Conservation (phyloP, 352 stramenopile genomes). For the Albugo candida region DNA sequence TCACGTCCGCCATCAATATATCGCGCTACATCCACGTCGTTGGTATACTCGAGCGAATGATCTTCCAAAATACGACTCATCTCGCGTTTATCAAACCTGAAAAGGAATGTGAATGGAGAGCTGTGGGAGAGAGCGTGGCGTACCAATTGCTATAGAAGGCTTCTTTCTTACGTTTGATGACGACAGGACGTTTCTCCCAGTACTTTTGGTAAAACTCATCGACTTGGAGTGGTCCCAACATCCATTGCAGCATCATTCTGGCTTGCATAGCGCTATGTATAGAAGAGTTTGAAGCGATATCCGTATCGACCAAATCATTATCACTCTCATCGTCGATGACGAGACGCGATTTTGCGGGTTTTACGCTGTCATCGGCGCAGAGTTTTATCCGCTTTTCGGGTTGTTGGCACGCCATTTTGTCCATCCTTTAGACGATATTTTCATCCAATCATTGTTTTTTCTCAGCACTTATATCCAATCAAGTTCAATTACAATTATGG, state of each 20-base stretch:
- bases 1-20: constrained; percentile 66
- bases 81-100: constrained; percentile 39
- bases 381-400: not conserved
- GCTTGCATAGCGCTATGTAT: constrained; percentile 49
- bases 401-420: not conserved
- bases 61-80: constrained; percentile 57
- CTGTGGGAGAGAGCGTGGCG: constrained; percentile 9
- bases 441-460: not conserved
- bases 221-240: constrained; percentile 61
- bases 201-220: constrained; percentile 86
- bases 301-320: constrained; percentile 34
- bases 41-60: constrained; percentile 54
- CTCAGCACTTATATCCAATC: not conserved
- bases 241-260: constrained; percentile 65
- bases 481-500: not conserved
- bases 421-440: not conserved
- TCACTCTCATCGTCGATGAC: constrained; percentile 8
- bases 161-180: constrained; percentile 45
- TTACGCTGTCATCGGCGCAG: not conserved
- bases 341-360: not conserved
- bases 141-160: constrained; percentile 58
- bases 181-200: constrained; percentile 84
- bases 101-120: not conserved
- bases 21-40: constrained; percentile 75
- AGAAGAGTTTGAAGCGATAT: constrained; percentile 29